Evolutionary conservation across 371 early-diverging fungal genomes (phyloP).

Genomic region (Haplosporangium sp.): DNA sequence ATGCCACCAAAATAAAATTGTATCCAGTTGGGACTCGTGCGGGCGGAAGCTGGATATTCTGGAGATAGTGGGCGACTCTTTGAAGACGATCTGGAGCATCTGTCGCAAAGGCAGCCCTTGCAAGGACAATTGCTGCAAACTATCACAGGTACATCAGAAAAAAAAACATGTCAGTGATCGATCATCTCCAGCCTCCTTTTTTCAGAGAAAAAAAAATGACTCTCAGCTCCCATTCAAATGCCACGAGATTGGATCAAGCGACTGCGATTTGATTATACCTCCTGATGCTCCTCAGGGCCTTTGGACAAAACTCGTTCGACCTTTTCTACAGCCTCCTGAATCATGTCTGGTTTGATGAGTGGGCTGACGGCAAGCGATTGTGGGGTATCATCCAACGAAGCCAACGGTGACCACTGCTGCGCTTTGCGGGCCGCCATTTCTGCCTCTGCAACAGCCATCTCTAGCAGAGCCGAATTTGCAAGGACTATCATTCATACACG

Average conservation of each 20-base stretch:
- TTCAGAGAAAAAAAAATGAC: background rate
- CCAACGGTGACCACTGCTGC: slow-evolving; percentile 21
- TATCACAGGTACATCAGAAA: background rate
- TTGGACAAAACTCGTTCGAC: slow-evolving; percentile 31
- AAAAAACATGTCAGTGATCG: background rate
- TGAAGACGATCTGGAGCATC: slow-evolving; percentile 47
- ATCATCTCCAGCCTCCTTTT: background rate
- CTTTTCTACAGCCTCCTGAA: slow-evolving; percentile 37
- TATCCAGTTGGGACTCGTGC: slow-evolving; percentile 59
- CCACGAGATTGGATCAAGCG: slow-evolving; percentile 5
- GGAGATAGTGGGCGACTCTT: slow-evolving; percentile 39
- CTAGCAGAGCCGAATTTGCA: slow-evolving; percentile 38
- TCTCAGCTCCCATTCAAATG: background rate
- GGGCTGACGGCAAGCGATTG: slow-evolving; percentile 26
- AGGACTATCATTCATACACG: slow-evolving; percentile 12
- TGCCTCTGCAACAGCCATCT: slow-evolving; percentile 42
- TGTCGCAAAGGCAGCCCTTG: slow-evolving; percentile 47
- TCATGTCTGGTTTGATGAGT: slow-evolving; percentile 16
- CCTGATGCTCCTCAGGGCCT: slow-evolving; percentile 45
- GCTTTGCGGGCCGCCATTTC: slow-evolving; percentile 21
- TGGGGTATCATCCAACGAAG: slow-evolving; percentile 37
- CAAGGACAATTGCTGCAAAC: slow-evolving; percentile 46
- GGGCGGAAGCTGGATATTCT: slow-evolving; percentile 51
- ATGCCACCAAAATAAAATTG: slow-evolving; percentile 61
- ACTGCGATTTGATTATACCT: slow-evolving; percentile 9